Evolutionary conservation across 768 basidiomycete genomes (phyloP).

Genomic region (Macrolepiota fuliginosa): DNA sequence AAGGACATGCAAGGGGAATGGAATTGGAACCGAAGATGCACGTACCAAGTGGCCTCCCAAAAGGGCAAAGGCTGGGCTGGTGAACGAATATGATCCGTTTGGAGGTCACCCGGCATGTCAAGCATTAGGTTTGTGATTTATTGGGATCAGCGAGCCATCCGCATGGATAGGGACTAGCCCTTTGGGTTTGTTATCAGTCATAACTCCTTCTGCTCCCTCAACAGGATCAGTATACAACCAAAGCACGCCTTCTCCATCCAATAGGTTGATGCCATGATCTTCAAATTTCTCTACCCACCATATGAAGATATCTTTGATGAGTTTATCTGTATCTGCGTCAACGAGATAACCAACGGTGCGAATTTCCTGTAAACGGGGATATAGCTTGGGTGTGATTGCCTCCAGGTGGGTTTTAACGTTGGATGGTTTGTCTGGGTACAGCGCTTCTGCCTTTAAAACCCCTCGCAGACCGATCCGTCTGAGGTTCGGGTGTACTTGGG

Average conservation of each 20-base stretch:
- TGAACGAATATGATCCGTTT: not conserved
- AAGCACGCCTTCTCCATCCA: conserved; percentile 54
- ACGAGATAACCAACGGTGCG: conserved; percentile 47
- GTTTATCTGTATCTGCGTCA: conserved; percentile 39
- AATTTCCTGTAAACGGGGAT: conserved; percentile 44
- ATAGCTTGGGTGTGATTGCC: conserved; percentile 38
- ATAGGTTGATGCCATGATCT: conserved; percentile 44
- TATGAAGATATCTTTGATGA: conserved; percentile 48
- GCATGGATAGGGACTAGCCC: not conserved
- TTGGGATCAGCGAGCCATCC: not conserved
- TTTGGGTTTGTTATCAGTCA: not conserved
- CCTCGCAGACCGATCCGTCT: conserved; percentile 48
- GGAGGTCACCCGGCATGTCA: not conserved
- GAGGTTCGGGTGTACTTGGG: conserved; percentile 31
- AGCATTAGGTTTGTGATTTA: not conserved
- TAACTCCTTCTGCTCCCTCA: not conserved
- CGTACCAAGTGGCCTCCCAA: not conserved
- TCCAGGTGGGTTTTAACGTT: conserved; percentile 37
- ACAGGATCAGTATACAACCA: conserved; percentile 43
- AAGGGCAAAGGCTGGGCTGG: not conserved
- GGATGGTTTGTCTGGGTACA: conserved; percentile 42
- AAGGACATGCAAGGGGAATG: not conserved
- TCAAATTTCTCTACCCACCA: conserved; percentile 55
- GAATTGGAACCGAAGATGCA: not conserved
- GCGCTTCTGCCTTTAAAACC: conserved; percentile 32